Evolutionary conservation across 768 basidiomycete species (phyloP), one percentile per base, ranked within the genome.

Genomic region (Lentinula aciculospora): DNA sequence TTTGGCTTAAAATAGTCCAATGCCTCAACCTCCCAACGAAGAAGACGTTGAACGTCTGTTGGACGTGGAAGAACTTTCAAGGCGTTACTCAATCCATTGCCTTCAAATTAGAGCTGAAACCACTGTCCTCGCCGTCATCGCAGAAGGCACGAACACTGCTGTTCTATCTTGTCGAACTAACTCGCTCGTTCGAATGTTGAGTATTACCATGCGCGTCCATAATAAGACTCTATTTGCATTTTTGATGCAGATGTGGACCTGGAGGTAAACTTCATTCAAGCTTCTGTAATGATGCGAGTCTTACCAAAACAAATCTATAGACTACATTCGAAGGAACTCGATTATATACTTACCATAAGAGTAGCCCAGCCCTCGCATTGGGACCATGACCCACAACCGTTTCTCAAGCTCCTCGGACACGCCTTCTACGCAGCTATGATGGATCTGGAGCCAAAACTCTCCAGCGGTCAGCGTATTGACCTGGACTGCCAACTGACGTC

Each of bases 401-500:
- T 62, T 27, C 59, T 72, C 10, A 57, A 60, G 17, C 58, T 60
- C 29, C 64, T 59, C 51, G 70, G 68, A 57, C 64, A 67, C 62
- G 72, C 69, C 19, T 74, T 72, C 65, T 75, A 74, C 62, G 68
- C 65, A 37, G 65, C 69, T 60, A 68, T 72, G 50, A 65, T 69
- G 53, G 58, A 66, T 53, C 56, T 66, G 51, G 64, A 63, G 29
- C 58, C 62, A 31, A 61, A 58, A 53, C 63, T 69, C 53, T 57
- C 62, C 8, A 56, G 55, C 56, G 62, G 40, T 25, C 58, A 53
- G 51, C 49, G 39, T 17, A 60, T 67, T 61, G 45, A 60, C 57
- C 15, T 56, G 47, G 49, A 58, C 59, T 62, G 60, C 19, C 54
- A 58, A 19, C 65, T 74, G 19, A 69, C 63, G 44, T 51, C 54